Base-by-base conservation (phyloP, 495 filamentous ascomycete genomes). In the Cercophora newfieldiana region DNA sequence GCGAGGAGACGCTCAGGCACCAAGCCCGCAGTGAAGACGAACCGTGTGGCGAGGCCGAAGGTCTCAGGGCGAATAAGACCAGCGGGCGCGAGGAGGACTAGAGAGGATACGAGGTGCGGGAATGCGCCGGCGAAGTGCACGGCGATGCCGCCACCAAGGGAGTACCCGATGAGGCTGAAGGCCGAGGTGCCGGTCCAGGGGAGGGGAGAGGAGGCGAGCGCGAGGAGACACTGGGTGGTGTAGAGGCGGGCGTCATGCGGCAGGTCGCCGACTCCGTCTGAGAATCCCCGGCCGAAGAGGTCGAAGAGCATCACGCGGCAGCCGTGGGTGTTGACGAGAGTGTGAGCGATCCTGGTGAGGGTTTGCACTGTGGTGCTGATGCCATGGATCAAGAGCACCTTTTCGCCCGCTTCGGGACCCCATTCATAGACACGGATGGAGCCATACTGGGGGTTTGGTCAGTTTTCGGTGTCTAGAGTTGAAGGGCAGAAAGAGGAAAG, bases 381-480 rank as follows among this genome's bases (percentile, higher is more conserved):
- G 28, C 94, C 94, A 73, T 96, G 94, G 22, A 97, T 78, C 24
- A 97, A 78, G 37, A 97, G 70, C 1, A 96, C 90, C 72, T 93
- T 97, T 22, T 83, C 78, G 3, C 93, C 94, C 58, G 86, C 75
- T 63, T 88, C 85, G n/a, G 92, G 92, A 8, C 94, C 94, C 82
- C 88, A 97, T 82, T 98, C 94, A 72, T 97, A 96, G 14, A 93
- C 90, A 44, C 91, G 80, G 26, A 93, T 89, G 26, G 83, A 87
- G 22, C 94, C 94, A 69, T 94, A 96, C 64, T 93, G 85, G 10
- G 14, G n/a, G 19, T 44, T 10, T 8, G 22, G 57, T 71, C 58
- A 71, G 63, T 25, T 59, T 37, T 48, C 21, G 8, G 37, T 6
- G 53, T 2, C 3, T 12, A 7, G 59, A 26, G 33, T 48, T 22